Evolutionary conservation across 306 rosid species (phyloP), one percentile per base, ranked within the genome.

Genomic region (Citrullus colocynthis): DNA sequence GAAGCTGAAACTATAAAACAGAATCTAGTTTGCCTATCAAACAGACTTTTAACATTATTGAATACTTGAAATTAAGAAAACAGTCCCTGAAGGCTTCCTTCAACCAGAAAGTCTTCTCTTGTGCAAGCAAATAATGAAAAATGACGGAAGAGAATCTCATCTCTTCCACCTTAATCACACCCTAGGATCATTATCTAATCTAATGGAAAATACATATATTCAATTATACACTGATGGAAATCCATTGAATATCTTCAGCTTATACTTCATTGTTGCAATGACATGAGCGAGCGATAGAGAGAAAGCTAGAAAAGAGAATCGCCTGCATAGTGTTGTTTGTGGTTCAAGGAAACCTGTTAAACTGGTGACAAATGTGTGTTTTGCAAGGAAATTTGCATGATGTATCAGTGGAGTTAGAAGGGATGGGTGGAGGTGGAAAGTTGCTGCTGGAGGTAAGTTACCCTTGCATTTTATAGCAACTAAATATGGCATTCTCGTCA

Each of bases 351-450:
- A 64, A 34, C 71, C 9, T 64, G 45, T 64, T 32, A 64, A 64
- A 64, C 21, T 64, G 41, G 52, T 79, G 75, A 78, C 76, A 78
- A 62, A 70, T 17, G 15, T 84, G 70, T 67, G 16, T 80, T 82
- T 86, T 85, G 82, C 80, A 79, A 94, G 98, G 98, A 82, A 85
- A 90, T 55, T 60, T 51, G 52, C 92, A 94, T 86, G 96, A 94
- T 72, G 78, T 92, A 82, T 36, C 81, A 75, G 96, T 94, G 82
- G 97, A 92, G 79, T 82, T 94, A 89, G 97, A 92, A 86, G 98
- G 98, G 80, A 94, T 94, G 94, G 98, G 98, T 75, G 93, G 96
- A 74, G 98, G 98, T 64, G 98, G 97, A 82, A 88, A 89, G 81
- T 80, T 94, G 77, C 91, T 83, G 78, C 74, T 94, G 55, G 98